These are phyloP conservation scores for Alnus rubra DNA, from an alignment of 306 rosid genomes.

Conservation along the genomic window DNA sequence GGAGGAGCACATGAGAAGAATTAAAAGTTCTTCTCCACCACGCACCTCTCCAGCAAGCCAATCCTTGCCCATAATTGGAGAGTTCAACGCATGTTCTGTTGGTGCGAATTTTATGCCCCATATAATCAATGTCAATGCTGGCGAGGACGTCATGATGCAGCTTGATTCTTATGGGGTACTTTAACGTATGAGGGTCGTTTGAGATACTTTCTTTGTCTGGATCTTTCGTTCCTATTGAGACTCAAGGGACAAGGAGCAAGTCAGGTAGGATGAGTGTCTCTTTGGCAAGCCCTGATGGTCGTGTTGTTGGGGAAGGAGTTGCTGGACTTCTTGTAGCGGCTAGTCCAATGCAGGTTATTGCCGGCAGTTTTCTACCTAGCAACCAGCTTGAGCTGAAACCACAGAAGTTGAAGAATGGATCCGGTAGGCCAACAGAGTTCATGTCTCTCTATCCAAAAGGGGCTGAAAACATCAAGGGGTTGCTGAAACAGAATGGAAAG, in stretches of 20 bases:
- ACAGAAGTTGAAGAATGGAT: too few relatives aligned
- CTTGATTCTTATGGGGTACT: slow-evolving; percentile 81
- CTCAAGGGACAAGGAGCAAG: slow-evolving; percentile 74
- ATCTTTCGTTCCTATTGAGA: slow-evolving; percentile 72
- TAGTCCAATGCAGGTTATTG: slow-evolving; percentile 70
- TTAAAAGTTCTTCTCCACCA: too few relatives aligned
- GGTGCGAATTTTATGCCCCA: slow-evolving; percentile 82
- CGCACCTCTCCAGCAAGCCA: too few relatives aligned
- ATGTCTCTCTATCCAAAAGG: too few relatives aligned
- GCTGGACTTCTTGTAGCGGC: slow-evolving; percentile 78
- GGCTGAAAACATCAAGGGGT: too few relatives aligned
- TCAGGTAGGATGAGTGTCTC: slow-evolving; percentile 77
- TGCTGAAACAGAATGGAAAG: too few relatives aligned
- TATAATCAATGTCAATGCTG: slow-evolving; percentile 69
- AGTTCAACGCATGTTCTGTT: slow-evolving; percentile 42
- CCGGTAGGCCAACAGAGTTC: too few relatives aligned
- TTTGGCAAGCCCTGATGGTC: slow-evolving; percentile 74
- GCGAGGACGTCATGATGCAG: slow-evolving; percentile 71
- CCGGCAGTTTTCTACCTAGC: too few relatives aligned
- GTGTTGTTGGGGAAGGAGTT: slow-evolving; percentile 73
- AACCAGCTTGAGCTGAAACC: too few relatives aligned
- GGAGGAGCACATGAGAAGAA: too few relatives aligned
- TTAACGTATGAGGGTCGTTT: slow-evolving; percentile 85
- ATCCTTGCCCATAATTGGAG: slow-evolving; percentile 28
- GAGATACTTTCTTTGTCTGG: slow-evolving; percentile 78